Percentiles rank a stretch among this genome's conserved stretches.
Evolutionary conservation across 208 protist species (phyloP).

Genomic region (Wallacemonas rigidus): DNA sequence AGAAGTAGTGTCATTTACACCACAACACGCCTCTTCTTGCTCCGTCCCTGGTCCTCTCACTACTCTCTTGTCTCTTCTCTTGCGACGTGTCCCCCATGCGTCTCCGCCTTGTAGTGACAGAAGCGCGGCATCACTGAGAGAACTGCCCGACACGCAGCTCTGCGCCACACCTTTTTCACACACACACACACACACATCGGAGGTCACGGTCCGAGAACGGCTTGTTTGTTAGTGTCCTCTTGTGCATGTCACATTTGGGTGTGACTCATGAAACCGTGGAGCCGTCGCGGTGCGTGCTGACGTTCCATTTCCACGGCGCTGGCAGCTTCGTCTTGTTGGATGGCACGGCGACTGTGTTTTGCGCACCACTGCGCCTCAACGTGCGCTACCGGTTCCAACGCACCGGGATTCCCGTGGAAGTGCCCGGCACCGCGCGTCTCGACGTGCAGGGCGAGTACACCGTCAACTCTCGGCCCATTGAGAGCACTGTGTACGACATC

Average conservation of each 20-base stretch:
- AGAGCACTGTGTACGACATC: slow-evolving; percentile 44
- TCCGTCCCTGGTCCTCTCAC: neutral
- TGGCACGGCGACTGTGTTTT: slow-evolving; percentile 48
- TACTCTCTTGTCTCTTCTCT: neutral
- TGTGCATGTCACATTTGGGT: neutral
- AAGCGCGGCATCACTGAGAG: neutral
- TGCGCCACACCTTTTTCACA: too few relatives aligned
- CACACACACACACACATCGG: neutral
- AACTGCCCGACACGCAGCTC: too few relatives aligned
- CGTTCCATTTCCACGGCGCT: slow-evolving; percentile 19
- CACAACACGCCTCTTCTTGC: too few relatives aligned
- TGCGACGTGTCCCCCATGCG: neutral
- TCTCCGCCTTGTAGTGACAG: neutral
- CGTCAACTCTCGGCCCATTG: slow-evolving; percentile 20
- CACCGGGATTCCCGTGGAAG: slow-evolving; percentile 50
- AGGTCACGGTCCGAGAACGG: neutral
- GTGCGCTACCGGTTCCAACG: slow-evolving; percentile 58
- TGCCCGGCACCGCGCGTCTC: slow-evolving; percentile 30
- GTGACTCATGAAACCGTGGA: slow-evolving; percentile 1
- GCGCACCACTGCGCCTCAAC: slow-evolving; percentile 55
- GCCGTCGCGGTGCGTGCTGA: slow-evolving; percentile 8
- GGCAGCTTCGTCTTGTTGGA: slow-evolving; percentile 55
- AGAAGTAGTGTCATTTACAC: too few relatives aligned
- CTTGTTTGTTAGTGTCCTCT: neutral
- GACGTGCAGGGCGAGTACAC: slow-evolving; percentile 54